Percentiles rank a stretch among this genome's conserved stretches.
Conservation (phyloP, 139 green algal genomes). For the Yamagishiella unicocca region DNA sequence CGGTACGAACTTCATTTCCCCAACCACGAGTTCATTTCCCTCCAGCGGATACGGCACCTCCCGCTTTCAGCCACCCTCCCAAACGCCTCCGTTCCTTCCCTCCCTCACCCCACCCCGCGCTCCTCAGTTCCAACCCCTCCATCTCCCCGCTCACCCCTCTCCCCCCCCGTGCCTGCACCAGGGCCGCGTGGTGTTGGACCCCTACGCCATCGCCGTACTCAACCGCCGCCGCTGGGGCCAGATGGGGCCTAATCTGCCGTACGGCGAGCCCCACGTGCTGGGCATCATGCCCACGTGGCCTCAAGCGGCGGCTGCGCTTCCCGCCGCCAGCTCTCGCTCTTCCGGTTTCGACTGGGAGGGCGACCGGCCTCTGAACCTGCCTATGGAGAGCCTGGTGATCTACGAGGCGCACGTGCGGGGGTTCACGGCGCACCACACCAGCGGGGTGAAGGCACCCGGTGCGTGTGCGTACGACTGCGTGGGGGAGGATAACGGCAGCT, state of each 20-base stretch:
- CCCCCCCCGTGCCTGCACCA: too few species aligned
- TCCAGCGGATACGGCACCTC: too few species aligned
- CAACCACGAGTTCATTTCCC: too few species aligned
- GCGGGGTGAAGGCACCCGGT: conserved; percentile 68
- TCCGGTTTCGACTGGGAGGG: conserved; percentile 91
- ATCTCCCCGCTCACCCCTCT: too few species aligned
- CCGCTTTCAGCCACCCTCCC: neutral
- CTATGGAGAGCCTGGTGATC: conserved; percentile 93
- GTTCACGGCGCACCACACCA: conserved; percentile 89
- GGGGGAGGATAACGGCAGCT: too few species aligned
- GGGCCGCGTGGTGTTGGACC: conserved; percentile 88
- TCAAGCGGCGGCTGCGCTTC: conserved; percentile 60
- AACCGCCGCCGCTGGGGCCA: conserved; percentile 83
- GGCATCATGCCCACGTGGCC: conserved; percentile 85
- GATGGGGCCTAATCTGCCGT: conserved; percentile 77
- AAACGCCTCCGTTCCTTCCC: neutral
- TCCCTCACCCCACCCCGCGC: neutral
- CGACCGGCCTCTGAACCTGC: conserved; percentile 79
- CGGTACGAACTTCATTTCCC: too few species aligned
- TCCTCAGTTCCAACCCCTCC: too few species aligned
- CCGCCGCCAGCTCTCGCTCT: neutral
- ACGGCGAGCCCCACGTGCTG: conserved; percentile 61
- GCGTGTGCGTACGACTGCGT: neutral
- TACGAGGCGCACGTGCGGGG: conserved; percentile 98
- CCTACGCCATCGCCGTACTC: conserved; percentile 87